These are phyloP conservation scores for Astrothelium macrocarpum DNA, from an alignment of 495 filamentous ascomycete species.

Conservation along the genomic window DNA sequence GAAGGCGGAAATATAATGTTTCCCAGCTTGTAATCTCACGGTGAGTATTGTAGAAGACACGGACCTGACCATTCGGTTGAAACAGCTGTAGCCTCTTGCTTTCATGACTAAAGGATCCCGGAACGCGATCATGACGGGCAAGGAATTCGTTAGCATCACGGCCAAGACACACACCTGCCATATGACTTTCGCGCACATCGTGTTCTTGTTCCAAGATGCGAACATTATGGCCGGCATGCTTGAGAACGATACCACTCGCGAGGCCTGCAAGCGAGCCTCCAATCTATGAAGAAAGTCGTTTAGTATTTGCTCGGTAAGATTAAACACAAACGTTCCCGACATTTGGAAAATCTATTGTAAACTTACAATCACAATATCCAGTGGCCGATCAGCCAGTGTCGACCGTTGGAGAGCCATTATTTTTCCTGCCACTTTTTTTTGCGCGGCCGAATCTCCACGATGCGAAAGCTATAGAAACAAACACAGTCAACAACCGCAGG, in stretches of 20 bases:
- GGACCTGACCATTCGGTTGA: slow-evolving; percentile 28
- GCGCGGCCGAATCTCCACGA: too few relatives aligned
- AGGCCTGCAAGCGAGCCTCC: slow-evolving; percentile 32
- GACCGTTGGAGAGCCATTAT: too few relatives aligned
- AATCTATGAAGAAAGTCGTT: slow-evolving; percentile 13
- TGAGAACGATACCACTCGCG: slow-evolving; percentile 29
- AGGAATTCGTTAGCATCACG: slow-evolving; percentile 17
- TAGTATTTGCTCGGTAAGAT: too few relatives aligned
- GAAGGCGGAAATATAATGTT: slow-evolving; percentile 40
- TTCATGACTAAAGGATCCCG: neutral
- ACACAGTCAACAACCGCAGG: too few relatives aligned
- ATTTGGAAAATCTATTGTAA: too few relatives aligned
- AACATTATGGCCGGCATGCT: slow-evolving; percentile 27
- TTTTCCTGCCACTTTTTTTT: too few relatives aligned
- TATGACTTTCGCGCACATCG: slow-evolving; percentile 17
- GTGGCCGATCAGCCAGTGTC: too few relatives aligned
- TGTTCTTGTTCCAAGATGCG: slow-evolving; percentile 24
- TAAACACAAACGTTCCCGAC: too few relatives aligned
- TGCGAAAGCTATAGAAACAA: too few relatives aligned
- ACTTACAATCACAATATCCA: neutral
- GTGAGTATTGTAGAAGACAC: slow-evolving; percentile 23
- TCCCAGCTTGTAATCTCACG: slow-evolving; percentile 42
- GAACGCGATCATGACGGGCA: slow-evolving; percentile 13
- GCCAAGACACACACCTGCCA: slow-evolving; percentile 22
- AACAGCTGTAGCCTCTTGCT: slow-evolving; percentile 11